Base-by-base conservation (phyloP, 805 yeast species). In the Yarrowia sp. region DNA sequence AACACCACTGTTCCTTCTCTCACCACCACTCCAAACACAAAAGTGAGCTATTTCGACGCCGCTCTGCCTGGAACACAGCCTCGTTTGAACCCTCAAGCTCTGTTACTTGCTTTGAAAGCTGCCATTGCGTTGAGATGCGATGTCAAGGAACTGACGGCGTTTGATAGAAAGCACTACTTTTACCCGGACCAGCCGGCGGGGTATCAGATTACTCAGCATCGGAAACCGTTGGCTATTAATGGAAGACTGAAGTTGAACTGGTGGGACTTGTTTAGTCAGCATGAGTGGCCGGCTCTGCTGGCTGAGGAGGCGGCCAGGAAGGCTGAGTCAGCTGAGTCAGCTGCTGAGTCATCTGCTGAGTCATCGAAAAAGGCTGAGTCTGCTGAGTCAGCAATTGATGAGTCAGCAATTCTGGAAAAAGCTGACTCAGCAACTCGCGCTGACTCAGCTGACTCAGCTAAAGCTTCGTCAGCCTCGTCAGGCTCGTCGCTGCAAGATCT, bases 161-260 rank as follows among this genome's bases (percentile, higher is more conserved):
- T 95, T 74, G 99, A 95, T 72, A 80, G 99, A 69, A 95, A 95
- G 75, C 99, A 95, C 74, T 95, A 95, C 74, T 92, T 95, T 75
- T 95, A 95, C 74, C 93, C 92, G 1, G 99, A 95, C 74, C 98
- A 95, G 74, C 99, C 99, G 0, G 76, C 89, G 63, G 99, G 99
- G 0, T 95, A 92, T 75, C 99, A 95, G 74, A 88, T 95, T 58
- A 95, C 99, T 0, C 99, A 95, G 75, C 89, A 85, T 72, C 90
- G 83, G 73, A 81, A 81, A 39, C 98, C 98, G 0, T 78, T 90
- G 53, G 95, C 97, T 1, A 78, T 74, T 36, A 80, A 84, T 57
- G 99, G 99, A 0, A 68, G 64, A 18, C 55, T 93, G 35, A 73
- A 73, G 22, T 73, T 93, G 44, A 72, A 71, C 10, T 74, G 76